Evolutionary conservation across 345 rosid species (phyloP).

Genomic region (Rhodamnia argentea): DNA sequence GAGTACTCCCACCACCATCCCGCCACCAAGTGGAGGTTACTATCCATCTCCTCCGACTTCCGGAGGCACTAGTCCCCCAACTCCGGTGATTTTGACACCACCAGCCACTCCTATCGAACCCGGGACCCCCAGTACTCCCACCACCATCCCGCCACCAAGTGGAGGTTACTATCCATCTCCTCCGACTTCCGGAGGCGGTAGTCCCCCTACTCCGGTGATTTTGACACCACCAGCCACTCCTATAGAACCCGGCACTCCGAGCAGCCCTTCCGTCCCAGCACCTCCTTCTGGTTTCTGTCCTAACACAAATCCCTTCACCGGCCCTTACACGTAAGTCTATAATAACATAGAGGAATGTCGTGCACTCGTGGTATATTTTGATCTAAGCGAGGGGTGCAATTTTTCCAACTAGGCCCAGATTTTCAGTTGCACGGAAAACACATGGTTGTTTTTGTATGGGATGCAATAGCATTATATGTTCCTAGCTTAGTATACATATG

Average conservation of each 20-base stretch:
- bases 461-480: background rate
- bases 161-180: slow-evolving; percentile 45
- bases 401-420: background rate
- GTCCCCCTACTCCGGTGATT: slow-evolving; percentile 27
- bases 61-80: slow-evolving; percentile 19
- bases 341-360: background rate
- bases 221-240: slow-evolving; percentile 35
- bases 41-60: slow-evolving; percentile 38
- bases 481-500: background rate
- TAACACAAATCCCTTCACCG: slow-evolving; percentile 24
- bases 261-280: slow-evolving; percentile 9
- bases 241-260: background rate
- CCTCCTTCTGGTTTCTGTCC: slow-evolving; percentile 43
- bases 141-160: slow-evolving; percentile 17
- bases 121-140: slow-evolving; percentile 35
- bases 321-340: slow-evolving; percentile 70
- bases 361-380: background rate
- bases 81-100: slow-evolving; percentile 32
- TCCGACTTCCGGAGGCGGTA: slow-evolving; percentile 20
- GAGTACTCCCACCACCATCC: too few species aligned
- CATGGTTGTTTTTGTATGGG: background rate
- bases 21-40: slow-evolving; percentile 19
- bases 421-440: background rate
- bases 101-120: slow-evolving; percentile 35
- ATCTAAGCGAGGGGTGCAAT: background rate